Evolutionary conservation across 129 eudicot genomes (phyloP).

Genomic region (sunflower (Helianthus annuus)): HanXRQr2.0-SUNRISE NC_035444.2:75913377-75913876

Average conservation of each 20-base stretch:
- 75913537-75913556: slow-evolving; percentile 35
- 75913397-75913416: slow-evolving; percentile 3
- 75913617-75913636: slow-evolving; percentile 73
- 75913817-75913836: slow-evolving; percentile 84
- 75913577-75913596: slow-evolving; percentile 84
- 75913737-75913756: slow-evolving; percentile 76
- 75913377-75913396: not conserved
- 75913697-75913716: slow-evolving; percentile 83
- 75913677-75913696: slow-evolving; percentile 78
- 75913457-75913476: too few species aligned
- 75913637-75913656: slow-evolving; percentile 60
- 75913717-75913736: slow-evolving; percentile 79
- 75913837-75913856: slow-evolving; percentile 97
- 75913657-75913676: slow-evolving; percentile 67
- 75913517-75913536: slow-evolving; percentile 16
- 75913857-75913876: slow-evolving; percentile 61
- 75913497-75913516: slow-evolving; percentile 15
- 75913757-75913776: slow-evolving; percentile 72
- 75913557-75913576: slow-evolving; percentile 79
- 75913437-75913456: too few species aligned
- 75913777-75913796: slow-evolving; percentile 73
- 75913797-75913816: slow-evolving; percentile 86
- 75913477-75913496: not conserved
- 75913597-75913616: slow-evolving; percentile 67
- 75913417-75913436: too few species aligned